Base-by-base conservation (phyloP, 352 stramenopile genomes). In the Globisporangium radiosum region DNA sequence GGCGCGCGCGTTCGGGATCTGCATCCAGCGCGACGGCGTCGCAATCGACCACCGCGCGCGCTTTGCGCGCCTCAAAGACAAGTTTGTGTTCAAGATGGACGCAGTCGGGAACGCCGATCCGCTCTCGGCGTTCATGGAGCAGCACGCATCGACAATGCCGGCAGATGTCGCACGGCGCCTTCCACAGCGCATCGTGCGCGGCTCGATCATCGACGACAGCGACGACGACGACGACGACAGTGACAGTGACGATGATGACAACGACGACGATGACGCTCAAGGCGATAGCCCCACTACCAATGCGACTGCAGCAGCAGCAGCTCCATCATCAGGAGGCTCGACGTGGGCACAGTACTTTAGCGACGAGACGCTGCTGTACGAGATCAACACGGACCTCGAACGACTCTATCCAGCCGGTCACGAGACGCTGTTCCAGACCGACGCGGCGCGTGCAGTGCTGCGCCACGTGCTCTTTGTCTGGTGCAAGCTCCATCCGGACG, bases 381-480 rank as follows among this genome's bases (percentile, higher is more conserved):
- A 92, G 63, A 94, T 94, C 62, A 90, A 94, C 56, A 92, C 75
- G 43, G 84, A 94, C 53, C 55, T 94, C 43, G 75, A 92, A 47
- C 78, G 82, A 5, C 58, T 94, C 43, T 92, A 87, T 53, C 84
- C 84, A 2, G 68, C 72, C 1, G 84, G 84, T 38, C 87, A 89
- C 25, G 84, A 94, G 59, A 70, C 38, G 8, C 88, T 88, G 50
- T 94, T 94, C 61, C 81, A 91, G 54, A 87, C 90, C 50, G 71
- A 84, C 11, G 8, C 64, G 52, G 88, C 82, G 52, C 54, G 90
- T 36, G 78, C 60, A 42, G 75, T 82, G 36, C 60, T 94, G 62
- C 80, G 81, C 11, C 75, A 89, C 60, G 81, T 92, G 38, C 71
- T 94, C 5, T 94, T 94, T 45, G 76, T 92, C 19, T 94, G 85